Conservation (phyloP, 495 filamentous ascomycete genomes). For the Podospora anserina region DNA sequence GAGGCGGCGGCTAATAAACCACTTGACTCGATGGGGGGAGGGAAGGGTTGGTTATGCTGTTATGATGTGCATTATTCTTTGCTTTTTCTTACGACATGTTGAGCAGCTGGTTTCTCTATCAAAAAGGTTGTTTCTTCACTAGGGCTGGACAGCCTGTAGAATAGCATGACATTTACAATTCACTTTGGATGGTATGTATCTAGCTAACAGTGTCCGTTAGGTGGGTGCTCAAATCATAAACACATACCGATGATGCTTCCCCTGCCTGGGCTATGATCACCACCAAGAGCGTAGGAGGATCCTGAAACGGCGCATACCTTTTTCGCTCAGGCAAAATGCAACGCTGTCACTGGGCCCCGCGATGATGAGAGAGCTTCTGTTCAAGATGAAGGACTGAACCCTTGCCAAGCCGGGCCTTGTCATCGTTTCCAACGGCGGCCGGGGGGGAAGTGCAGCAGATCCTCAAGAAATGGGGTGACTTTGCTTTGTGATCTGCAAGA, state of each 20-base stretch:
- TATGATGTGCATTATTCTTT: not conserved
- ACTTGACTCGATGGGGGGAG: not conserved
- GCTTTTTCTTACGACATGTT: too few species aligned
- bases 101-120: too few species aligned
- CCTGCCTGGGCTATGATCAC: not conserved
- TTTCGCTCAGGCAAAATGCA: constrained; percentile 11
- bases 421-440: constrained; percentile 1
- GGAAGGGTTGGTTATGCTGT: not conserved
- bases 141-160: too few species aligned
- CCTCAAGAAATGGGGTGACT: not conserved
- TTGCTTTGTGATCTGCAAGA: constrained; percentile 1
- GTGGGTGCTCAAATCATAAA: too few species aligned
- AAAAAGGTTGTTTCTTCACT: too few species aligned
- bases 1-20: constrained; percentile 1
- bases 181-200: too few species aligned
- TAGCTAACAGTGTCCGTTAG: too few species aligned
- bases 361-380: too few species aligned
- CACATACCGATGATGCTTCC: not conserved
- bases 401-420: not conserved
- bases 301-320: constrained; percentile 5
- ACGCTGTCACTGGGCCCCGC: not conserved
- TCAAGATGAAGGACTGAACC: not conserved
- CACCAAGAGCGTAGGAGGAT: not conserved
- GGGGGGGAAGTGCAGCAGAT: not conserved
- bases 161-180: too few species aligned